Percentiles rank a stretch among this genome's conserved stretches.
phyloP scores from a whole-genome alignment of 305 asterid species.

The Fraxinus sp. region DNA sequence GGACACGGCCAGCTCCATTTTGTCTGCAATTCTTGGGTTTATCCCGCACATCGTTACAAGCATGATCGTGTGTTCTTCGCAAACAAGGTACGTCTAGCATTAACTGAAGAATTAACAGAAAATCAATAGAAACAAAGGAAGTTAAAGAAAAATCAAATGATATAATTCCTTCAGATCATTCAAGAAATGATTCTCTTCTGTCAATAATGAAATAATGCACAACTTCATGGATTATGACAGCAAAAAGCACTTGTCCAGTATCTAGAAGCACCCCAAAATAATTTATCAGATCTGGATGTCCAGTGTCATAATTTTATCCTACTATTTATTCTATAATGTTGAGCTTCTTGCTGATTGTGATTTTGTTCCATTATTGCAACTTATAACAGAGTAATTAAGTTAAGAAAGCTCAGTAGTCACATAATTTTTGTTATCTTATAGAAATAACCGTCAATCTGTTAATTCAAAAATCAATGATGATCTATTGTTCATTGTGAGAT shows the following conservation, averaged over 20 bases:
- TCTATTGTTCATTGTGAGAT: background rate
- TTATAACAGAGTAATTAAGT: background rate
- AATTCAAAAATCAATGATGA: background rate
- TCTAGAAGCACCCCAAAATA: background rate
- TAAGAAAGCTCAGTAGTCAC: background rate
- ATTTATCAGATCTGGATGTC: background rate
- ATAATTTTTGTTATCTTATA: background rate
- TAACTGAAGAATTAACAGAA: background rate
- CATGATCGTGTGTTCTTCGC: constrained; percentile 67
- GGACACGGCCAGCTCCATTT: constrained; percentile 63
- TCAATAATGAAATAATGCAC: too few relatives aligned
- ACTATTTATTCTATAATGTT: background rate
- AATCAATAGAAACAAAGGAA: background rate
- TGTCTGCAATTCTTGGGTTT: constrained; percentile 89
- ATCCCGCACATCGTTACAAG: constrained; percentile 59
- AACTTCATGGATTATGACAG: background rate
- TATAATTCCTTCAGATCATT: background rate
- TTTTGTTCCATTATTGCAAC: background rate
- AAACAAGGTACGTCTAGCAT: constrained; percentile 45
- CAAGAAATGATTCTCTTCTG: background rate
- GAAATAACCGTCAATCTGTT: background rate
- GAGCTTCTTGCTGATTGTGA: background rate
- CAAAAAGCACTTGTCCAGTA: background rate
- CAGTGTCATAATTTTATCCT: background rate
- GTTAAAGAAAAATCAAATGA: background rate